Evolutionary conservation across 116 monocot genomes (phyloP).

Genomic region (Zostera marina): DNA sequence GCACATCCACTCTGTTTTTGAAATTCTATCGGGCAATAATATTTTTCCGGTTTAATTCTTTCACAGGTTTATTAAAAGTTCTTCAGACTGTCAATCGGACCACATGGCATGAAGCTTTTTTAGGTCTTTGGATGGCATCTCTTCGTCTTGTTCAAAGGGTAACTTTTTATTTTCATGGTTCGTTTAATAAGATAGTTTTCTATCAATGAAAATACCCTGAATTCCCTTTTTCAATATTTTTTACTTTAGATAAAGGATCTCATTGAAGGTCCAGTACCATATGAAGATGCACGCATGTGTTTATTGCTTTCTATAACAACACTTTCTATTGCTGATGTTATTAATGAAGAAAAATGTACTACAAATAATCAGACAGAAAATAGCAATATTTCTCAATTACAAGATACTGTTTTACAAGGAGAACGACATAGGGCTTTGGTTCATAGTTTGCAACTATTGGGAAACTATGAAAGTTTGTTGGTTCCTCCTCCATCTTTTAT

Average conservation of each 20-base stretch:
- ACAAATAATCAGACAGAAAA: constrained; percentile 11
- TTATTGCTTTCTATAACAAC: constrained; percentile 74
- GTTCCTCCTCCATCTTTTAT: constrained; percentile 55
- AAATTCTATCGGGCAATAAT: neutral
- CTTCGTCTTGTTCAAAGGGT: constrained; percentile 97
- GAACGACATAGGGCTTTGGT: constrained; percentile 49
- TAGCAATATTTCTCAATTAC: constrained; percentile 14
- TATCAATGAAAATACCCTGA: neutral
- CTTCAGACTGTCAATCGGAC: constrained; percentile 68
- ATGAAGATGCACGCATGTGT: constrained; percentile 71
- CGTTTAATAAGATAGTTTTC: neutral
- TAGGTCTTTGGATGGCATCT: constrained; percentile 94
- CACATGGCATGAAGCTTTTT: constrained; percentile 91
- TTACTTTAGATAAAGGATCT: constrained; percentile 81
- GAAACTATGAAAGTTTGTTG: constrained; percentile 72
- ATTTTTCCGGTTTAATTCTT: constrained; percentile 3
- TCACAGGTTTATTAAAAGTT: constrained; percentile 66
- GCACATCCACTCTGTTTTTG: neutral
- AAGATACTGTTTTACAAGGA: constrained; percentile 20
- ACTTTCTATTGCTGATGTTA: constrained; percentile 61
- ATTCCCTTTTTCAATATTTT: constrained; percentile 3
- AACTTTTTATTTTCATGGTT: neutral
- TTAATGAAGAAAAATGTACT: constrained; percentile 54
- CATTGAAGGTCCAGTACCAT: constrained; percentile 88
- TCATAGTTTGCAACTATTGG: constrained; percentile 59